phyloP scores from a whole-genome alignment of 2,329 filamentous ascomycete genomes.

The Paecilomyces sp. region DNA sequence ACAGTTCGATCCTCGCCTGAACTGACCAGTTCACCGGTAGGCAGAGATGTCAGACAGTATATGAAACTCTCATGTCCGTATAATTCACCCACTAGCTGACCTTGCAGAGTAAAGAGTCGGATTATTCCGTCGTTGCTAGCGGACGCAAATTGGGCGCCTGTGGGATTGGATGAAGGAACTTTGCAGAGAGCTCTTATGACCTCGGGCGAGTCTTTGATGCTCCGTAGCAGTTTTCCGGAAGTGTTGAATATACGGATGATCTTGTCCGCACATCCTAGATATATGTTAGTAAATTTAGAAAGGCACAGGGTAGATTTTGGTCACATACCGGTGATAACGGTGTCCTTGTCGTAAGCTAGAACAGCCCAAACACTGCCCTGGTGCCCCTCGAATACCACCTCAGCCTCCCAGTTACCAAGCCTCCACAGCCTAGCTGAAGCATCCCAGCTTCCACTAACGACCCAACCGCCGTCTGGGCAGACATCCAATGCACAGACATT shows the following conservation, averaged over 20 bases:
- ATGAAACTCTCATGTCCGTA: conserved; percentile 92
- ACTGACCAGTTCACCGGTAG: conserved; percentile 82
- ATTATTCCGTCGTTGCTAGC: conserved; percentile 90
- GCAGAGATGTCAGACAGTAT: conserved; percentile 71
- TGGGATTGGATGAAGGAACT: conserved; percentile 67
- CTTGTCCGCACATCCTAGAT: conserved; percentile 72
- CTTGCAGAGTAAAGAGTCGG: conserved; percentile 76
- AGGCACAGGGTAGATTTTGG: background rate
- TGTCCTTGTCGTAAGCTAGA: conserved; percentile 69
- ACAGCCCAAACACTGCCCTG: conserved; percentile 87
- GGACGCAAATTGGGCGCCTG: conserved; percentile 86
- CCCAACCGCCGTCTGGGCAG: conserved; percentile 60
- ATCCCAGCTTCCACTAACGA: conserved; percentile 95
- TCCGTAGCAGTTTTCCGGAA: conserved; percentile 56
- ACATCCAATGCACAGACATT: conserved; percentile 87
- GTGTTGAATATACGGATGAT: conserved; percentile 74
- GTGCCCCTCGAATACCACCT: conserved; percentile 66
- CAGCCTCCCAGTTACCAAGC: conserved; percentile 75
- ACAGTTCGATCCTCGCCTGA: conserved; percentile 92
- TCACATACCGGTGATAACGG: conserved; percentile 62
- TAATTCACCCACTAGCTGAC: conserved; percentile 67
- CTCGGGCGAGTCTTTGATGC: conserved; percentile 65
- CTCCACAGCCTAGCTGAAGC: conserved; percentile 79
- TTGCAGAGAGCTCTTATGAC: conserved; percentile 83
- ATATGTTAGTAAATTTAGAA: conserved; percentile 10